Percentiles rank a stretch among this genome's conserved stretches.
phyloP scores from a whole-genome alignment of 73 alveolate genomes.

The Paramecium tetraurelia region DNA sequence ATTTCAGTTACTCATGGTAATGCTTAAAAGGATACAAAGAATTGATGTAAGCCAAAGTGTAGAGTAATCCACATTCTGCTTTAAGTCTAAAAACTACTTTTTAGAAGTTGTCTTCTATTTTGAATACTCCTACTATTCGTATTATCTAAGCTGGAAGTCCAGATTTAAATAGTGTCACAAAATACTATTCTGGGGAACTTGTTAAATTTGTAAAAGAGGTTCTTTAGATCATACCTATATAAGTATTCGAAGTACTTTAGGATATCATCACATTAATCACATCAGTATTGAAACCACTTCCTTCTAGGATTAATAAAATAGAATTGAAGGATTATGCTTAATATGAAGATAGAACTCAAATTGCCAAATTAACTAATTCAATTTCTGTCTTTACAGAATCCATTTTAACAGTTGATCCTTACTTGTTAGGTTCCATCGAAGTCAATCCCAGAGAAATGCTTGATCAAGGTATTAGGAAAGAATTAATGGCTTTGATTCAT shows the following conservation, averaged over 20 bases:
- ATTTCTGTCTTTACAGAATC: constrained; percentile 94
- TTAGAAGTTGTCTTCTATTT: constrained; percentile 90
- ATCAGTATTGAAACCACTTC: constrained; percentile 84
- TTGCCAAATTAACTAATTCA: constrained; percentile 87
- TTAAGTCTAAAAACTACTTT: constrained; percentile 87
- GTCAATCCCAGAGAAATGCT: constrained; percentile 94
- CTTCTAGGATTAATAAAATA: constrained; percentile 84
- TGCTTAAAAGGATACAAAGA: constrained; percentile 79
- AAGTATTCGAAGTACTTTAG: constrained; percentile 81
- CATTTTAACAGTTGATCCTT: constrained; percentile 88
- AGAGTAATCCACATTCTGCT: constrained; percentile 82
- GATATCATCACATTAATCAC: constrained; percentile 80
- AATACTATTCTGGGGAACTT: constrained; percentile 93
- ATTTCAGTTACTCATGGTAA: constrained; percentile 93
- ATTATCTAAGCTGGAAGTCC: constrained; percentile 89
- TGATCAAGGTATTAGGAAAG: constrained; percentile 96
- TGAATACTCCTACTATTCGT: constrained; percentile 89
- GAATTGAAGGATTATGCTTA: constrained; percentile 90
- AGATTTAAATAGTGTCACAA: constrained; percentile 89
- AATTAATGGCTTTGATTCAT: constrained; percentile 82
- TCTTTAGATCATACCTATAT: constrained; percentile 89
- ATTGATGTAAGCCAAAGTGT: constrained; percentile 78
- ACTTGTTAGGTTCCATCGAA: constrained; percentile 94
- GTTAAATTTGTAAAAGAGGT: constrained; percentile 93
- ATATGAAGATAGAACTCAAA: constrained; percentile 84